A percentile compares a stretch with the other conserved stretches of the same genome.
phyloP scores from a whole-genome alignment of 192 early-diverging fungal genomes.

The Coemansia sp. region DNA sequence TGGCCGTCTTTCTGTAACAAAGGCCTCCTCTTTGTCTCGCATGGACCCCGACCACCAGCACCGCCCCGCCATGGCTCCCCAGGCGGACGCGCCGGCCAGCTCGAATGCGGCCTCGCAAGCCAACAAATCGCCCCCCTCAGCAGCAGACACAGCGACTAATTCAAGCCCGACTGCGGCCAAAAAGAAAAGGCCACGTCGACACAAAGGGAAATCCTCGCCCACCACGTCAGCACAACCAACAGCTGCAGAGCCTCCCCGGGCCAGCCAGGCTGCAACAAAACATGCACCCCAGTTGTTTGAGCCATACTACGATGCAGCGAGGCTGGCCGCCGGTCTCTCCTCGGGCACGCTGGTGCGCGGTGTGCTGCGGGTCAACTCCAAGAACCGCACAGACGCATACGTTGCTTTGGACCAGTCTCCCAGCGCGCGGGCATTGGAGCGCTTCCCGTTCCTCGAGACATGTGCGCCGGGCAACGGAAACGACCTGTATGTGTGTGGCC shows the following conservation, averaged over 20 bases:
- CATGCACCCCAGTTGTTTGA: background rate
- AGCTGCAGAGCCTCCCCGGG: background rate
- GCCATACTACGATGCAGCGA: constrained; percentile 16
- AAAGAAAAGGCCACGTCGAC: too few species aligned
- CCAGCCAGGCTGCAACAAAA: background rate
- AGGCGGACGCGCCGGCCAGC: too few species aligned
- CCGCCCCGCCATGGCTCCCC: too few species aligned
- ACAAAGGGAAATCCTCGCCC: too few species aligned
- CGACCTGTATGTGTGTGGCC: constrained; percentile 73
- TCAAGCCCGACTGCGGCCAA: too few species aligned
- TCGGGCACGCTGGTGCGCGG: constrained; percentile 64
- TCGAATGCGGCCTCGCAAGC: too few species aligned
- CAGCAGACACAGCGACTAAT: too few species aligned
- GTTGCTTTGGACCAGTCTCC: constrained; percentile 68
- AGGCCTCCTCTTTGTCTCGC: too few species aligned
- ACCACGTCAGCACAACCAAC: too few species aligned
- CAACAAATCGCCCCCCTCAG: too few species aligned
- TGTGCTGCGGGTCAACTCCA: constrained; percentile 79
- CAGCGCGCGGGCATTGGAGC: constrained; percentile 7
- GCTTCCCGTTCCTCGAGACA: constrained; percentile 13
- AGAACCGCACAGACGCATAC: constrained; percentile 83
- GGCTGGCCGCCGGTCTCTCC: constrained; percentile 6
- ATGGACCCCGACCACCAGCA: too few species aligned
- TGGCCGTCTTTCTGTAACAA: too few species aligned
- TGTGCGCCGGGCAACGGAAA: constrained; percentile 44